These are phyloP conservation scores for Fusarium cicatricum DNA, from an alignment of 2,329 filamentous ascomycete genomes.

Conservation along the genomic window DNA sequence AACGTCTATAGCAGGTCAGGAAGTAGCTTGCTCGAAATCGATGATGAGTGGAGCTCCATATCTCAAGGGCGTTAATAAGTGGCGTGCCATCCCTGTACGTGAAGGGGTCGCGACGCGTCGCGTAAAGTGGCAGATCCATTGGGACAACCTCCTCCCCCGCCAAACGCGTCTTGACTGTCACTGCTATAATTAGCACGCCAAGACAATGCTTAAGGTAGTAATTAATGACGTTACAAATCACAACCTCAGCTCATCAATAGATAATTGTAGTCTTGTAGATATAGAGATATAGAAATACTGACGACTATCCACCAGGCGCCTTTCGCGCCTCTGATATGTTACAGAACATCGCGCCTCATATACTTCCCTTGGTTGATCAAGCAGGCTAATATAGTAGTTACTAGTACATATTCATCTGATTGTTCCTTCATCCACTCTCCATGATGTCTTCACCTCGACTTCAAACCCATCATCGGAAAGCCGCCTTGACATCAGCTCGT, in stretches of 20 bases:
- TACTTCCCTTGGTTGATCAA: conserved; percentile 17
- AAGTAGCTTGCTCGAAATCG: conserved; percentile 13
- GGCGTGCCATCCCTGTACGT: conserved; percentile 23
- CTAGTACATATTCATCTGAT: conserved; percentile 33
- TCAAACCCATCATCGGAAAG: conserved; percentile 54
- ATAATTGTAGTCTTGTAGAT: background rate
- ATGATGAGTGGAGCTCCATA: conserved; percentile 35
- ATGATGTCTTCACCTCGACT: too few relatives aligned
- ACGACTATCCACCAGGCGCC: conserved; percentile 9
- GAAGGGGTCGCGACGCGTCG: conserved; percentile 32
- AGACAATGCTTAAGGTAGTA: too few relatives aligned
- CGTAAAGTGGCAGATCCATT: conserved; percentile 28
- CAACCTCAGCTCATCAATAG: too few relatives aligned
- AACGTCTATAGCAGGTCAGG: background rate
- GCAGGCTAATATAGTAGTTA: conserved; percentile 21
- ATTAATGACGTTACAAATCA: background rate
- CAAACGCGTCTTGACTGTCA: background rate
- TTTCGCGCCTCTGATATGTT: conserved; percentile 12
- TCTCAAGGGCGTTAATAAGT: conserved; percentile 22
- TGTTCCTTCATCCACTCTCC: conserved; percentile 22
- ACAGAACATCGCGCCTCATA: conserved; percentile 26
- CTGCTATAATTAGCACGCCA: conserved; percentile 17
- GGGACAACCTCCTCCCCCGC: background rate
- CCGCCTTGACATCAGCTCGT: conserved; percentile 67
- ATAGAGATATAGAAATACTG: conserved; percentile 27